Evolutionary conservation across 2,329 filamentous ascomycete species (phyloP), one percentile per base, ranked within the genome.

Genomic region (Aspergillus aculeatus): DNA sequence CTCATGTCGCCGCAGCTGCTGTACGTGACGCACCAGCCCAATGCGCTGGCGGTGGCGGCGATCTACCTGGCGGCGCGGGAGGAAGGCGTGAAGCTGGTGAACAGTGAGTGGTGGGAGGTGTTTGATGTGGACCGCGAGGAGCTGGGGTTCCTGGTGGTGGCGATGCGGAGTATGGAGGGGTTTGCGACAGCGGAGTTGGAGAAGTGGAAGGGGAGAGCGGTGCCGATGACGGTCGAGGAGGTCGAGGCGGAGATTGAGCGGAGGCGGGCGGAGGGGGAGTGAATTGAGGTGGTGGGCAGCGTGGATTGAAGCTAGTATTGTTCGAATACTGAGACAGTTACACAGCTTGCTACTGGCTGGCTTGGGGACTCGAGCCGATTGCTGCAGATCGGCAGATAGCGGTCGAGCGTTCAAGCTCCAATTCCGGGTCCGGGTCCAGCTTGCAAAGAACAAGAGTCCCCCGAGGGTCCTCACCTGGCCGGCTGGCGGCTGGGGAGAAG

Each of bases 71-170:
- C 94, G 0, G 90, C 92, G 0, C 84, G 88, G 49, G 92, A 98
- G 66, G 74, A 85, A 1, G 87, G 84, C 0, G 85, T 90, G 12
- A 92, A 91, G 73, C 83, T 97, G 77, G 92, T 94, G 0, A 89
- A 90, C 64, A 86, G 85, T 51, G 88, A 91, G 64, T 99, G 95
- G 95, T 99, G 95, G 95, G 93, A 97, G 75, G 91, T 98, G 0
- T 98, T 98, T 74, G 95, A 99, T 75, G 91, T 95, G 7, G 93
- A 97, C 69, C 83, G 95, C 54, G 95, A 99, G 79, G 92, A 96
- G 73, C 81, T 99, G 38, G 95, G 95, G 0, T 98, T 98, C 68
- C 77, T 98, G 59, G 92, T 96, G 3, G 91, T 97, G 11, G 92
- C 84, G 0, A 85, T 97, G 84, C 81, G 86, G 62, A 97, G 93